phyloP scores from a whole-genome alignment of 306 rosid species.

The Casuarina cunninghamiana region DNA sequence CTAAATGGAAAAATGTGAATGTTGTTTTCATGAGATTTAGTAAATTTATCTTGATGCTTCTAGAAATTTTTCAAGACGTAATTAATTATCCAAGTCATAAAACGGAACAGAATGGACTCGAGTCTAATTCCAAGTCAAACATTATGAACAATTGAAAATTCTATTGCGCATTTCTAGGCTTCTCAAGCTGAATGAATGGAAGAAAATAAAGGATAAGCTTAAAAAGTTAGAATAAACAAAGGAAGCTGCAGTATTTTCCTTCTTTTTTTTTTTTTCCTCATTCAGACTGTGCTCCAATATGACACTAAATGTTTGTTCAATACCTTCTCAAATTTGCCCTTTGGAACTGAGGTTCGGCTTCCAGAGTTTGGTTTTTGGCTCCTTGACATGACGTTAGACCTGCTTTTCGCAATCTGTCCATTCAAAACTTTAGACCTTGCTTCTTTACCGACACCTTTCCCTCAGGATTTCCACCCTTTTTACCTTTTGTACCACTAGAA shows the following conservation, averaged over 20 bases:
- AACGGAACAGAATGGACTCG: neutral
- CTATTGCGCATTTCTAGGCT: neutral
- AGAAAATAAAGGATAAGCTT: neutral
- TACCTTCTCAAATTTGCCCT: slow-evolving; percentile 76
- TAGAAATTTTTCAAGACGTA: neutral
- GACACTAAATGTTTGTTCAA: slow-evolving; percentile 21
- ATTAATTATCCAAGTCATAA: neutral
- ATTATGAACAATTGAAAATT: neutral
- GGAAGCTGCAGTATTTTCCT: neutral
- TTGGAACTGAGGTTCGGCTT: slow-evolving; percentile 48
- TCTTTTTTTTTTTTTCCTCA: slow-evolving; percentile 2
- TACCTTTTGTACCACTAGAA: slow-evolving; percentile 26
- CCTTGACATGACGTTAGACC: slow-evolving; percentile 52
- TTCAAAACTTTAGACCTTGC: slow-evolving; percentile 55
- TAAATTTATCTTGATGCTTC: neutral
- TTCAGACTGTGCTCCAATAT: slow-evolving; percentile 4
- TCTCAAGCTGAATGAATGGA: neutral
- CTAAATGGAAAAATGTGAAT: neutral
- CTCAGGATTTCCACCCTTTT: slow-evolving; percentile 40
- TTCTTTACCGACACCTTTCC: slow-evolving; percentile 59
- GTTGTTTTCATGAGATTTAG: neutral
- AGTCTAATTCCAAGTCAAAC: neutral
- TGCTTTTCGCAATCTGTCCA: slow-evolving; percentile 61
- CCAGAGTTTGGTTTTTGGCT: slow-evolving; percentile 56
- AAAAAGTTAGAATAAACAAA: neutral